A percentile compares a stretch with the other conserved stretches of the same genome.
Evolutionary conservation across 768 basidiomycete species (phyloP).

Genomic region (Piloderma croceum): DNA sequence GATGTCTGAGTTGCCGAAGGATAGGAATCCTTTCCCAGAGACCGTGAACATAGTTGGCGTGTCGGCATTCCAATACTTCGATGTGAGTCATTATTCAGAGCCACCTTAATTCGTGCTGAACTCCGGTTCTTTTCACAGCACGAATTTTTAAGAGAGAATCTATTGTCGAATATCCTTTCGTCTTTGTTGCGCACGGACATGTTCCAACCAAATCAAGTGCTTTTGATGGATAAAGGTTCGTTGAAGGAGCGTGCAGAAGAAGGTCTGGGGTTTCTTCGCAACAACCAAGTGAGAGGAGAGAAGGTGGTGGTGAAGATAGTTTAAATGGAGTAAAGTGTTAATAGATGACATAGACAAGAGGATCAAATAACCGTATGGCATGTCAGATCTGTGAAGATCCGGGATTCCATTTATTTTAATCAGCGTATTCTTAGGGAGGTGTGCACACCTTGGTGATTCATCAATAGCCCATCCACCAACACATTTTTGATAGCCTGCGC

Average conservation of each 20-base stretch:
- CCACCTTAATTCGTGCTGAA: too few species aligned
- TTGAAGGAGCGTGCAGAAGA: constrained; percentile 36
- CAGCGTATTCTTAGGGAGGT: too few species aligned
- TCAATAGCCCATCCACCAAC: too few species aligned
- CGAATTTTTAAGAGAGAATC: constrained; percentile 33
- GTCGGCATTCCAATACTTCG: constrained; percentile 35
- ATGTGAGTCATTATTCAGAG: constrained; percentile 28
- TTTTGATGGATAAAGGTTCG: constrained; percentile 36
- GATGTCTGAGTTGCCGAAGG: constrained; percentile 28
- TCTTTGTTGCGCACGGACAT: constrained; percentile 31
- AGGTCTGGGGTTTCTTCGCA: constrained; percentile 41
- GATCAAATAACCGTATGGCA: too few species aligned
- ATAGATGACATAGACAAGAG: too few species aligned
- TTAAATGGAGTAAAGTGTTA: too few species aligned
- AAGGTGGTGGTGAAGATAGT: constrained; percentile 41
- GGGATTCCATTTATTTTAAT: too few species aligned
- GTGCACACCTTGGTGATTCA: too few species aligned
- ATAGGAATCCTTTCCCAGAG: constrained; percentile 33
- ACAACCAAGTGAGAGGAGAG: constrained; percentile 45
- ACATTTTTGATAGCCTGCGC: too few species aligned
- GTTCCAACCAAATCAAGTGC: constrained; percentile 38
- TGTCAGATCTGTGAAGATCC: too few species aligned
- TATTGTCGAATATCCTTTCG: constrained; percentile 44
- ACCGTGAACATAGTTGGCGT: constrained; percentile 34
- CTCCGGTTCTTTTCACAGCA: constrained; percentile 31